Percentiles rank a stretch among this genome's conserved stretches.
Conservation (phyloP, 179 eudicot species). For the Beta macrorhiza region DNA sequence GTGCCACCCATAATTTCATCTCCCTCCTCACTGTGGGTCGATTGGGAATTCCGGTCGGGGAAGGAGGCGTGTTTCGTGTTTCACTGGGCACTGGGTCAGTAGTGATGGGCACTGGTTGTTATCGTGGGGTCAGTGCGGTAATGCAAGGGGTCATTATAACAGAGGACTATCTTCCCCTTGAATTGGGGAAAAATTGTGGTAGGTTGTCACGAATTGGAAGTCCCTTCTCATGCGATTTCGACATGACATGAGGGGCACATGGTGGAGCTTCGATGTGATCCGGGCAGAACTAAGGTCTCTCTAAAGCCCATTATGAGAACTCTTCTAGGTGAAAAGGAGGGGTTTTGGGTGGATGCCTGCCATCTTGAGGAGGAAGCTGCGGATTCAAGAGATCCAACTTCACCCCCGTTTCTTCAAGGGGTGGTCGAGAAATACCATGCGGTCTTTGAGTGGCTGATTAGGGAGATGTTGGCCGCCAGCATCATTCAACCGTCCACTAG, state of each 20-base stretch:
- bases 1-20: neutral
- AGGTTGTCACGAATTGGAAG: neutral
- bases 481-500: neutral
- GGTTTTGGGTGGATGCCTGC: neutral
- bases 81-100: neutral
- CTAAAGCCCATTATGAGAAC: neutral
- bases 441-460: too few relatives aligned
- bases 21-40: neutral
- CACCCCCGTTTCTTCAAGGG: neutral
- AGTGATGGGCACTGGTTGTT: neutral
- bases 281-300: neutral
- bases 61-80: neutral
- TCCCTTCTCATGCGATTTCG: neutral
- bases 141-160: neutral
- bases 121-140: neutral
- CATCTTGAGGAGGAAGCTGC: too few relatives aligned
- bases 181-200: neutral
- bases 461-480: too few relatives aligned
- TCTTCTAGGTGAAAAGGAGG: neutral
- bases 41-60: neutral
- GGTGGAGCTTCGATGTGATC: neutral
- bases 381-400: neutral
- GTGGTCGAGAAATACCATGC: too few relatives aligned
- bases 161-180: neutral
- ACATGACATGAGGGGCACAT: neutral